Base-by-base conservation (phyloP, 2,329 filamentous ascomycete species). In the Macrophomina tecta region DNA sequence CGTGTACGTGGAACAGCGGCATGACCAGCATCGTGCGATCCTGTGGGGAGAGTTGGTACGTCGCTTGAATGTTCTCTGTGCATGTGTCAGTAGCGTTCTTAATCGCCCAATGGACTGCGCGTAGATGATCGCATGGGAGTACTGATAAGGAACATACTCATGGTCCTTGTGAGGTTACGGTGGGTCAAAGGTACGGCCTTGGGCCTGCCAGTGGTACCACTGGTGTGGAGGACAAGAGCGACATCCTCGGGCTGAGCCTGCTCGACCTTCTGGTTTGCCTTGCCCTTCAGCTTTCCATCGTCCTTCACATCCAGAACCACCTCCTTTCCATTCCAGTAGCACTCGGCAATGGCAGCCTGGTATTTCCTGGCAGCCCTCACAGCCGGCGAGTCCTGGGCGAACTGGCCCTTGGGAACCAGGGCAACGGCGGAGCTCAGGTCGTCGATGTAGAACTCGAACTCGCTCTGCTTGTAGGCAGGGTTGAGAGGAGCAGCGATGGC, bases 1-100 rank as follows among this genome's bases (percentile, higher is more conserved):
- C 93, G 75, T 95, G 92, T 58, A 96, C 92, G 79, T 96, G 92
- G 84, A 96, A 96, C 1, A 96, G 85, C 18, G 92, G 92, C 92
- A 96, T 96, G 68, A 96, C 92, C 16, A 96, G 85, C 85, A 93
- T 90, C 34, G 92, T 94, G 55, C 92, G 88, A 77, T 96, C 92
- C 63, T 84, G 76, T 5, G 87, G 77, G 0, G 87, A 89, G 68
- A 96, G 85, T 66, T 90, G 79, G 77, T 96, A 96, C 6, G 92
- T 96, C 67, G 85, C 82, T 74, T 90, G 85, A 75, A 96, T 93
- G 79, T 95, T 96, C 73, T 86, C 86, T 89, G 70, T 30, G 64
- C 6, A 40, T 28, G 48, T 23, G 32, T 69, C 56, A 69, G 62
- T 16, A 38, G 6, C 36, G 1, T 38, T 12, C 11, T 12, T 38